Evolutionary conservation across 176 grass and related monocot species (phyloP).

Genomic region (Avena atlantica): DNA sequence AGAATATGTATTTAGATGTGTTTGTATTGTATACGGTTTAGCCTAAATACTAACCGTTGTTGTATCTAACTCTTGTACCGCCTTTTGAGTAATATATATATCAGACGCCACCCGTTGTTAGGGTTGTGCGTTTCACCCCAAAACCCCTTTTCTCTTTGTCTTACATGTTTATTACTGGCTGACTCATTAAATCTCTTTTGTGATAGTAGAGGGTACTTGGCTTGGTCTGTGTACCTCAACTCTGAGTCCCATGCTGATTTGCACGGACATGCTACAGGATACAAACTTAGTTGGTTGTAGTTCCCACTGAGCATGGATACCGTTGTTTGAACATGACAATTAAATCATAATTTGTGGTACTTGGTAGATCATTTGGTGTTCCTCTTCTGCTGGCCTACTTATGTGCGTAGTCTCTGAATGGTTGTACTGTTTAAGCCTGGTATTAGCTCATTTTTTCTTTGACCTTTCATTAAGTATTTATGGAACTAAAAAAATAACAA

Average conservation of each 20-base stretch:
- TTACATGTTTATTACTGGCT: background rate
- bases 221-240: background rate
- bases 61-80: no score
- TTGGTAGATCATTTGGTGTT: background rate
- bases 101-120: no score
- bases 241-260: background rate
- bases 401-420: background rate
- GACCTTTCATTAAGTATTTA: constrained; percentile 2
- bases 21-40: no score
- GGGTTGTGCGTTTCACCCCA: no score
- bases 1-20: no score
- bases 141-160: no score
- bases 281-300: background rate
- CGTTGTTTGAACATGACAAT: constrained; percentile 3
- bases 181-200: background rate
- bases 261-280: background rate
- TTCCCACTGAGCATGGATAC: background rate
- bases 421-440: background rate
- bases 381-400: no score
- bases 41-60: no score
- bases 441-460: background rate
- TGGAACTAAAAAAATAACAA: background rate
- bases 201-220: background rate
- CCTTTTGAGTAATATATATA: no score
- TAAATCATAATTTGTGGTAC: constrained; percentile 2